Conservation (phyloP, 352 stramenopile genomes). For the Aphanomyces euteiches region DNA sequence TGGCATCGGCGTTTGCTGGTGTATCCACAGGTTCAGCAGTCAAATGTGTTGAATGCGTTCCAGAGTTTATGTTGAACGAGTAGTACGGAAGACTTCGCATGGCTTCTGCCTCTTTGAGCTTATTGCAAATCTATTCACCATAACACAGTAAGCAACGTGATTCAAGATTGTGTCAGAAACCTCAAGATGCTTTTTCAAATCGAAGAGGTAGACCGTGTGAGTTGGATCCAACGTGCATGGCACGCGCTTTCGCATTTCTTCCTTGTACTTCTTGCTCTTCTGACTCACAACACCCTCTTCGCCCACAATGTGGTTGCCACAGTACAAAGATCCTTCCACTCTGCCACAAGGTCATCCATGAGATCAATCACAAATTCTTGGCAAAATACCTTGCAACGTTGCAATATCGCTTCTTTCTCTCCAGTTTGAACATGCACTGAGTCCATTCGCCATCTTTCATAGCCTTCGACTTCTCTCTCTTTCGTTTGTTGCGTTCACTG, state of each 20-base stretch:
- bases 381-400: constrained; percentile 59
- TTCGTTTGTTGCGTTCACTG: constrained; percentile 45
- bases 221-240: constrained; percentile 63
- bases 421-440: constrained; percentile 73
- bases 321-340: constrained; percentile 57
- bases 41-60: constrained; percentile 35
- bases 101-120: constrained; percentile 55
- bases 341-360: constrained; percentile 31
- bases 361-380: background rate
- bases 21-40: background rate
- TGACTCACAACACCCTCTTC: constrained; percentile 43
- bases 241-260: constrained; percentile 50
- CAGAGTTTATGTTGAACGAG: constrained; percentile 75
- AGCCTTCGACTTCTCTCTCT: constrained; percentile 52
- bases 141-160: background rate
- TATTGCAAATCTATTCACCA: constrained; percentile 55
- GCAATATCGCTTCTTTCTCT: constrained; percentile 78
- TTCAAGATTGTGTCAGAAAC: background rate
- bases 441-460: constrained; percentile 58
- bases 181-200: constrained; percentile 71
- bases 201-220: constrained; percentile 75
- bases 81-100: constrained; percentile 68
- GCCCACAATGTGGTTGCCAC: constrained; percentile 65
- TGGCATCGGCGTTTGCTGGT: constrained; percentile 19
- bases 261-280: constrained; percentile 64